Evolutionary conservation across 495 filamentous ascomycete species (phyloP).

Genomic region (Aspergillus biplanus): DNA sequence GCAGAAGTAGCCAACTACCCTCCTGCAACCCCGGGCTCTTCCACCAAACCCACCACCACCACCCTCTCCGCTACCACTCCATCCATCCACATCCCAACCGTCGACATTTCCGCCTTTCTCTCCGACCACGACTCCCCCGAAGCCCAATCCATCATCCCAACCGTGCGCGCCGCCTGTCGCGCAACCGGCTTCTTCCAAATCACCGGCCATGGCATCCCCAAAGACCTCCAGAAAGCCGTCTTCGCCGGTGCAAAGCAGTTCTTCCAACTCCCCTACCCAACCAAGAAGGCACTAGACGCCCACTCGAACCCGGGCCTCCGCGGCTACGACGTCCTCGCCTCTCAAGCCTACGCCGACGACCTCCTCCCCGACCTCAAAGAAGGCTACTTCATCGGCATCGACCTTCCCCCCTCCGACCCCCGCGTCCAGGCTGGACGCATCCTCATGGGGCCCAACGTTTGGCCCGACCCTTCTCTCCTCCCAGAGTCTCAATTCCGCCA

Average conservation of each 20-base stretch:
- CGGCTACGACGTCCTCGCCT: conserved; percentile 36
- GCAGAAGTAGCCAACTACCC: no score
- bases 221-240: conserved; percentile 30
- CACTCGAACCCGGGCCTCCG: conserved; percentile 26
- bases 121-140: conserved; percentile 30
- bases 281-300: conserved; percentile 31
- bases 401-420: conserved; percentile 32
- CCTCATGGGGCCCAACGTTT: conserved; percentile 34
- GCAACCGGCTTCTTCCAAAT: conserved; percentile 45
- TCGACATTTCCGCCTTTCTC: conserved; percentile 29
- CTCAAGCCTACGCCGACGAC: conserved; percentile 30
- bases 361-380: conserved; percentile 36
- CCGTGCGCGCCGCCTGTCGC: conserved; percentile 32
- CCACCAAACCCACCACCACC: no score
- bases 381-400: conserved; percentile 37
- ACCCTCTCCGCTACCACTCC: background rate
- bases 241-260: conserved; percentile 31
- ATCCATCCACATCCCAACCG: background rate
- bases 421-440: conserved; percentile 23
- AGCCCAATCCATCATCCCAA: conserved; percentile 26
- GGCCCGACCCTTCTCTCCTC: conserved; percentile 27
- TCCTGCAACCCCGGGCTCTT: no score
- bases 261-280: conserved; percentile 35
- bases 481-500: conserved; percentile 19
- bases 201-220: conserved; percentile 32